Percentiles rank a stretch among this genome's conserved stretches.
Evolutionary conservation across 768 basidiomycete genomes (phyloP).

Genomic region (Trametes punicea): DNA sequence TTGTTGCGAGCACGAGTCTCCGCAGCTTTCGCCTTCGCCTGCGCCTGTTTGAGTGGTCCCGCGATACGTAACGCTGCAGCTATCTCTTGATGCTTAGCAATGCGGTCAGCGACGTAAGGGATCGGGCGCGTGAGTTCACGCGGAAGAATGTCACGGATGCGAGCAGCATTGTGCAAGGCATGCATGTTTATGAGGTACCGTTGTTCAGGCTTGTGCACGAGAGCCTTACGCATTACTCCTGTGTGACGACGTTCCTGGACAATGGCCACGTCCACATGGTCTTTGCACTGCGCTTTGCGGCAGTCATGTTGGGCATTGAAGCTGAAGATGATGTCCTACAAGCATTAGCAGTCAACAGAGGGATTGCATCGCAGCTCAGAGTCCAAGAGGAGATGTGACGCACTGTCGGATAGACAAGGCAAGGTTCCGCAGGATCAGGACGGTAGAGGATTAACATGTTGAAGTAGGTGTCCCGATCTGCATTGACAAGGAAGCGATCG

Average conservation of each 20-base stretch:
- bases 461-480: neutral
- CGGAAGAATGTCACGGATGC: slow-evolving; percentile 24
- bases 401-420: neutral
- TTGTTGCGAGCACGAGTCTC: neutral
- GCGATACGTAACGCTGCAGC: neutral
- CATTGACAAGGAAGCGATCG: neutral
- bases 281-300: slow-evolving; percentile 9
- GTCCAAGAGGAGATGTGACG: neutral
- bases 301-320: slow-evolving; percentile 30
- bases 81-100: slow-evolving; percentile 2
- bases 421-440: neutral
- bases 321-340: slow-evolving; percentile 20
- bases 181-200: slow-evolving; percentile 29
- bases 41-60: neutral
- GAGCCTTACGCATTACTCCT: slow-evolving; percentile 3
- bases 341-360: neutral
- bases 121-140: slow-evolving; percentile 21
- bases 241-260: slow-evolving; percentile 26
- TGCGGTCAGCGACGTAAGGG: slow-evolving; percentile 16
- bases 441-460: slow-evolving; percentile 6
- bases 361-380: neutral
- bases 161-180: slow-evolving; percentile 32
- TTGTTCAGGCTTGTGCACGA: slow-evolving; percentile 20
- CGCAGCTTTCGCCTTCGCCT: neutral
- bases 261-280: slow-evolving; percentile 2